Conservation (phyloP, 1,284 basidiomycete species). For the Cystobasidium slooffiae region DNA sequence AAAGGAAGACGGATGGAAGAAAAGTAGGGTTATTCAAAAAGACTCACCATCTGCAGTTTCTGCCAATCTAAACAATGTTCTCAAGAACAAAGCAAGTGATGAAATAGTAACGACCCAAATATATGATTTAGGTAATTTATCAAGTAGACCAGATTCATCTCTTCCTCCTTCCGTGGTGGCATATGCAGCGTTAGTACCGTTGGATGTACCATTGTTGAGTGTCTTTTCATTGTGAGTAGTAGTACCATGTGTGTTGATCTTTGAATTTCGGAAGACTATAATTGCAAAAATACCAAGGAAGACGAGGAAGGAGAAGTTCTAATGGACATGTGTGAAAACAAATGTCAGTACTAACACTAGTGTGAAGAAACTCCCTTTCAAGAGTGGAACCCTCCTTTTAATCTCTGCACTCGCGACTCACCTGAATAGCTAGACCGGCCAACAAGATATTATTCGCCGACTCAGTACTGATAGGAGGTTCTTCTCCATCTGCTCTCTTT, state of each 20-base stretch:
- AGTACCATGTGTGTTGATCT: not conserved
- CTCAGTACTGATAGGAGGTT: conserved; percentile 52
- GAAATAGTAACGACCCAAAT: conserved; percentile 53
- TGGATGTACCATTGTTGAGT: not conserved
- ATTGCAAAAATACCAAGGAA: conserved; percentile 54
- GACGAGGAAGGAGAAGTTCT: conserved; percentile 56
- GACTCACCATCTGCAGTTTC: conserved; percentile 58
- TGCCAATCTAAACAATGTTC: conserved; percentile 59
- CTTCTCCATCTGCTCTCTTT: conserved; percentile 48
- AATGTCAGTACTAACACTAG: not conserved
- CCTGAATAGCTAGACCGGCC: conserved; percentile 58
- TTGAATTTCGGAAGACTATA: conserved; percentile 4
- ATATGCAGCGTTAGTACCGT: not conserved
- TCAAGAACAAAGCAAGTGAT: conserved; percentile 55
- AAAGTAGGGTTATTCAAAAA: not conserved
- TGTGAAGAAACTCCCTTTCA: not conserved
- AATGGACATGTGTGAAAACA: conserved; percentile 13
- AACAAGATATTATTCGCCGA: conserved; percentile 59
- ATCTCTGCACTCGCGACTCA: conserved; percentile 42
- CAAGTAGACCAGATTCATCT: conserved; percentile 5
- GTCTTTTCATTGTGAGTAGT: not conserved
- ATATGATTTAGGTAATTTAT: conserved; percentile 49
- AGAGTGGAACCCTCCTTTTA: not conserved
- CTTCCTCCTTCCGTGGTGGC: not conserved
- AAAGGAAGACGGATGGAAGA: not conserved